Conservation (phyloP, 139 green algal species). For the Zygnema circumcarinatum region DNA sequence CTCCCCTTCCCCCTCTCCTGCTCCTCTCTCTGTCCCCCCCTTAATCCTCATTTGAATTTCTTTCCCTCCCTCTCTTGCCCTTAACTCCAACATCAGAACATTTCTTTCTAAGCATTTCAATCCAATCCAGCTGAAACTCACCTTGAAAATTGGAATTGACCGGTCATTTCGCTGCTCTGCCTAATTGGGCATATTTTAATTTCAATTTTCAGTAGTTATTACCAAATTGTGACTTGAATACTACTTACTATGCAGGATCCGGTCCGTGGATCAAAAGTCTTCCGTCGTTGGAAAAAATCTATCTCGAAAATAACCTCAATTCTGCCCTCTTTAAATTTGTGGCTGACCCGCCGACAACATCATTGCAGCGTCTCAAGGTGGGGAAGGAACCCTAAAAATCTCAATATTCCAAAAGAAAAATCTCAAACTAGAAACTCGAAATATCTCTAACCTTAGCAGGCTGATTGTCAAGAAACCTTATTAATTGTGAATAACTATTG, state of each 20-base stretch:
- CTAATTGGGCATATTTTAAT: neutral
- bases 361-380: slow-evolving; percentile 86
- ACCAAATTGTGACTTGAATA: neutral
- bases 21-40: too few species aligned
- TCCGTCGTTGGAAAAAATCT: neutral
- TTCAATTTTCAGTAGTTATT: neutral
- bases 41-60: too few species aligned
- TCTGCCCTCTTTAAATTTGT: slow-evolving; percentile 73
- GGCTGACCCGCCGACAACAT: slow-evolving; percentile 91
- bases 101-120: neutral
- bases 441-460: too few species aligned
- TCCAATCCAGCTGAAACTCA: neutral
- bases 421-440: too few species aligned
- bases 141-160: neutral
- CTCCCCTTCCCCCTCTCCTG: too few species aligned
- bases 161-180: too few species aligned
- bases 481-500: too few species aligned
- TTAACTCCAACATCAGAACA: too few species aligned
- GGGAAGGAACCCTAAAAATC: too few species aligned
- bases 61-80: too few species aligned
- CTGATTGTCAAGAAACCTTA: too few species aligned
- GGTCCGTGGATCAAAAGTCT: slow-evolving; percentile 32
- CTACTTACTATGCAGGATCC: neutral
- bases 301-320: neutral
- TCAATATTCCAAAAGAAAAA: too few species aligned